Evolutionary conservation across 805 yeast species (phyloP).

Genomic region (Tetrapisispora nanseiensis): DNA sequence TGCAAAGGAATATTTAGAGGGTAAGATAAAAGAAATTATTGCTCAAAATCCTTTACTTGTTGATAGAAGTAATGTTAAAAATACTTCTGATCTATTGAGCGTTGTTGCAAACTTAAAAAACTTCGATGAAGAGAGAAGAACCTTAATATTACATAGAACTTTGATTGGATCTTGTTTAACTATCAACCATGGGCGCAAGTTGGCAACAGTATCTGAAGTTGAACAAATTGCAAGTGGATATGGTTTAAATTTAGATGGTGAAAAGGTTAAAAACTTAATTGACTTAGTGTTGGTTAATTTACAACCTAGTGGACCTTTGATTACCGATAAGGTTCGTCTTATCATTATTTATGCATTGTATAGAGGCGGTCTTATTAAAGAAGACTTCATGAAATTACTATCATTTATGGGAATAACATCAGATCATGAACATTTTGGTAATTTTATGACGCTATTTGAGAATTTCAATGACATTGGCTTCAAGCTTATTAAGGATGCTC

Average conservation of each 20-base stretch:
- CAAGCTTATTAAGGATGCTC: conserved; percentile 38
- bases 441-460: conserved; percentile 44
- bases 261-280: conserved; percentile 47
- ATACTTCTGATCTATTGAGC: conserved; percentile 62
- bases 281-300: conserved; percentile 52
- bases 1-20: conserved; percentile 51
- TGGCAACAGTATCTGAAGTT: conserved; percentile 69
- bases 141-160: conserved; percentile 48
- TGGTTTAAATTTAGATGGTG: conserved; percentile 62
- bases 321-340: conserved; percentile 63
- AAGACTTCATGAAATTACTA: conserved; percentile 63
- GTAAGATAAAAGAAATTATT: conserved; percentile 53
- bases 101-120: conserved; percentile 64
- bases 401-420: conserved; percentile 39
- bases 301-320: conserved; percentile 37
- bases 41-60: conserved; percentile 68
- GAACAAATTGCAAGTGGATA: conserved; percentile 76
- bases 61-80: conserved; percentile 53
- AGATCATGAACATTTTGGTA: conserved; percentile 32
- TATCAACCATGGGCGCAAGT: conserved; percentile 44
- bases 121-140: conserved; percentile 57
- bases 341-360: conserved; percentile 66
- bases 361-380: conserved; percentile 70
- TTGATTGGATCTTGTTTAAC: conserved; percentile 57
- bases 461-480: conserved; percentile 53